Percentiles rank a stretch among this genome's conserved stretches.
Conservation (phyloP, 2,329 filamentous ascomycete species). For the Claviceps sp. region DNA sequence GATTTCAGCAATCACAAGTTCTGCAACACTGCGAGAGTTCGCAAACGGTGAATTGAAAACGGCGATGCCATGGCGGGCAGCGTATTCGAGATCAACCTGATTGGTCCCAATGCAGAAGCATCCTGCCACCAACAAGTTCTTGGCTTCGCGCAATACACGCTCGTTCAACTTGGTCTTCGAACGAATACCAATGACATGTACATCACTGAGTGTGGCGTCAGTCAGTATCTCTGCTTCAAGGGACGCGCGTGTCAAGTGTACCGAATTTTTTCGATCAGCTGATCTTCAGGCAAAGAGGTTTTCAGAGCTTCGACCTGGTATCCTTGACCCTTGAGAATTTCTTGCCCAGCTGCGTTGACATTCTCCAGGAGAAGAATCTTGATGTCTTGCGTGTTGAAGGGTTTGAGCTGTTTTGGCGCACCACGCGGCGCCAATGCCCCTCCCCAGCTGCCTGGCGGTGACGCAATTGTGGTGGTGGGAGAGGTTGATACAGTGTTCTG, state of each 20-base stretch:
- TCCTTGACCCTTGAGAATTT: constrained; percentile 72
- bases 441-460: constrained; percentile 51
- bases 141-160: constrained; percentile 73
- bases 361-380: constrained; percentile 95
- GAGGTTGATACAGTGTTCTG: constrained; percentile 50
- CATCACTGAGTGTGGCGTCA: constrained; percentile 44
- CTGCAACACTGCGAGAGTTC: constrained; percentile 93
- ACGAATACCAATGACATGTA: constrained; percentile 94
- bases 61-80: constrained; percentile 74
- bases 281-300: constrained; percentile 76
- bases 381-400: constrained; percentile 90
- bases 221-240: constrained; percentile 1
- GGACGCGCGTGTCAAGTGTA: constrained; percentile 26
- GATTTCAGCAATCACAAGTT: constrained; percentile 89
- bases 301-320: constrained; percentile 94
- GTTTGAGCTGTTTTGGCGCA: constrained; percentile 67
- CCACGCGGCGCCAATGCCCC: constrained; percentile 26
- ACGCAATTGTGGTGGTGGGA: constrained; percentile 62
- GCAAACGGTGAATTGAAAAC: constrained; percentile 99
- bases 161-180: constrained; percentile 93
- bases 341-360: constrained; percentile 78
- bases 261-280: constrained; percentile 95
- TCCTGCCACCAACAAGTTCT: constrained; percentile 87
- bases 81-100: constrained; percentile 77
- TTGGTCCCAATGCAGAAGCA: constrained; percentile 99